These are phyloP conservation scores for Mycena polygramma DNA, from an alignment of 768 basidiomycete species.

Conservation along the genomic window DNA sequence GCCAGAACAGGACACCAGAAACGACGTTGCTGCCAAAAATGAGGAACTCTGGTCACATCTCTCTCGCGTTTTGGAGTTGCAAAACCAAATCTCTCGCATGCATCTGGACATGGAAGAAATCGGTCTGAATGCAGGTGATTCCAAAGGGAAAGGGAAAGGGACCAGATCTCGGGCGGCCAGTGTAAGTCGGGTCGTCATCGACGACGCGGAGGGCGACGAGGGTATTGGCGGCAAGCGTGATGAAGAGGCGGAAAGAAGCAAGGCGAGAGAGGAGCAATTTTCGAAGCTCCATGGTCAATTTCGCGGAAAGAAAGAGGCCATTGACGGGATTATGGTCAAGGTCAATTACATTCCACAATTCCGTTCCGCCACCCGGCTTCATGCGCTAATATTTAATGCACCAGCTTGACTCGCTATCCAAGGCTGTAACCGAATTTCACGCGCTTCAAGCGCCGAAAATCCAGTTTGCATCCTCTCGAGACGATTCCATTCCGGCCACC, in stretches of 20 bases:
- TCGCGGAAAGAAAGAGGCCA: slow-evolving; percentile 75
- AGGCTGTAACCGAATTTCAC: slow-evolving; percentile 64
- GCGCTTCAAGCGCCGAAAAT: slow-evolving; percentile 60
- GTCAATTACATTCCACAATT: slow-evolving; percentile 50
- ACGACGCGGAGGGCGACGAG: slow-evolving; percentile 61
- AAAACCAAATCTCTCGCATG: slow-evolving; percentile 78
- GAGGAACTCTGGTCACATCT: slow-evolving; percentile 78
- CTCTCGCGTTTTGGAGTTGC: slow-evolving; percentile 76
- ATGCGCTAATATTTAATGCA: not conserved
- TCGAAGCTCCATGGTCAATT: slow-evolving; percentile 76
- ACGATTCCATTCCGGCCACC: slow-evolving; percentile 41
- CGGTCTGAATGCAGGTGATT: slow-evolving; percentile 53
- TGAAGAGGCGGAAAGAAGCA: slow-evolving; percentile 68
- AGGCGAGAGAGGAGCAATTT: slow-evolving; percentile 76
- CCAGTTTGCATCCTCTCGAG: slow-evolving; percentile 52
- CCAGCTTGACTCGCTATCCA: slow-evolving; percentile 72
- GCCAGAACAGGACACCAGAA: slow-evolving; percentile 29
- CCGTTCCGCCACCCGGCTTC: not conserved
- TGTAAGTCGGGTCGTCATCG: slow-evolving; percentile 42
- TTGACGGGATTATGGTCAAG: slow-evolving; percentile 81
- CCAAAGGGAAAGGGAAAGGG: slow-evolving; percentile 55
- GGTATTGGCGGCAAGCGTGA: slow-evolving; percentile 64
- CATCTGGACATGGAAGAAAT: slow-evolving; percentile 83
- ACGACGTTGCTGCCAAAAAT: slow-evolving; percentile 46
- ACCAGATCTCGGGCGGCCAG: slow-evolving; percentile 36